Percentiles rank a stretch among this genome's conserved stretches.
Conservation (phyloP, 1,284 basidiomycete genomes). For the Cryptococcus amylolentus region DNA sequence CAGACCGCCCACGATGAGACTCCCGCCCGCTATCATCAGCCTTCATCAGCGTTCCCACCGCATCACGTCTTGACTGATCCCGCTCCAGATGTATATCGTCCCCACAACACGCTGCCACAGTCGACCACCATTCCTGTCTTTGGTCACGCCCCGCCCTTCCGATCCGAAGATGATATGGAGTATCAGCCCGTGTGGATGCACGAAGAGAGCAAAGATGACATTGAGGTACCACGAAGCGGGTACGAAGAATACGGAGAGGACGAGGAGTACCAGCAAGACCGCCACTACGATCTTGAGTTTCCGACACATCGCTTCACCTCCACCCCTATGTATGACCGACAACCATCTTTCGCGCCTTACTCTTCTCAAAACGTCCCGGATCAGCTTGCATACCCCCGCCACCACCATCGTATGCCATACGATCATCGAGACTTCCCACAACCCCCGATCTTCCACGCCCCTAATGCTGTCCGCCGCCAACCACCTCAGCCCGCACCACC, state of each 20-base stretch:
- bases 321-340: background rate
- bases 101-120: background rate
- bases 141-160: background rate
- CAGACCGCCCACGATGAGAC: background rate
- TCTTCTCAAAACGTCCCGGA: background rate
- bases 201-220: background rate
- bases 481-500: background rate
- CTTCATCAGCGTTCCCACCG: background rate
- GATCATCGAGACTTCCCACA: background rate
- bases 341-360: background rate
- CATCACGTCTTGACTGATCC: background rate
- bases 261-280: background rate
- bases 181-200: background rate
- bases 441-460: background rate
- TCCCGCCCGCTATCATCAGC: background rate
- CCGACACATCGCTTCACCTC: no score
- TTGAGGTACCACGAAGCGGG: background rate
- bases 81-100: background rate
- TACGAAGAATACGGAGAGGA: background rate
- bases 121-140: no score
- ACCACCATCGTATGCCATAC: background rate
- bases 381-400: background rate
- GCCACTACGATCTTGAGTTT: background rate
- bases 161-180: background rate
- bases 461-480: background rate